Evolutionary conservation across 2,329 filamentous ascomycete genomes (phyloP).

Genomic region (Epichloe elymi): DNA sequence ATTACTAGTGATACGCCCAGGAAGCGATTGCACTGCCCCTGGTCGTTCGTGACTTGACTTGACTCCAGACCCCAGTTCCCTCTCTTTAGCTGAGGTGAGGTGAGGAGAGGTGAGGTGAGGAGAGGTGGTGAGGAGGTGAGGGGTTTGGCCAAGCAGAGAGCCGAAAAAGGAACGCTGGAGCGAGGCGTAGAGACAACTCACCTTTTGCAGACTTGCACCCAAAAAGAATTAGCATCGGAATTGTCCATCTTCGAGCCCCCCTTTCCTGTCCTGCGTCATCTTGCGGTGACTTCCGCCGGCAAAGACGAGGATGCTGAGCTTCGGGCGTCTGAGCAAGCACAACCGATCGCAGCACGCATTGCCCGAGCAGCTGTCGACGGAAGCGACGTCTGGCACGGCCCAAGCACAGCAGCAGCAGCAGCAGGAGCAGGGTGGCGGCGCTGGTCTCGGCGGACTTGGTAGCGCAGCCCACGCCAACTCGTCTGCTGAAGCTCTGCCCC

Average conservation of each 20-base stretch:
- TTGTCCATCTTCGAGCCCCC: not conserved
- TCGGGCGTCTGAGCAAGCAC: constrained; percentile 41
- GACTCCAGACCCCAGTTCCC: too few species aligned
- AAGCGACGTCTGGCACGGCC: constrained; percentile 15
- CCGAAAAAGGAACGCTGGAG: constrained; percentile 1
- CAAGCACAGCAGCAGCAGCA: not conserved
- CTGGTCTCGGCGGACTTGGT: not conserved
- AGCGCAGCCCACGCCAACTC: constrained; percentile 15
- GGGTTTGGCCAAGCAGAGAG: constrained; percentile 3
- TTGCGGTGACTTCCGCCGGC: not conserved
- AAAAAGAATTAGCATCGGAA: constrained; percentile 3
- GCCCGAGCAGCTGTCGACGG: constrained; percentile 28
- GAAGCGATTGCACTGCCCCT: not conserved
- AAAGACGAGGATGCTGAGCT: constrained; percentile 33
- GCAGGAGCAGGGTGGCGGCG: not conserved
- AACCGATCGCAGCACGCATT: constrained; percentile 45
- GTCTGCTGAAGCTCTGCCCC: constrained; percentile 21
- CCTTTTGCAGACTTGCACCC: constrained; percentile 6
- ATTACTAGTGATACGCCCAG: not conserved
- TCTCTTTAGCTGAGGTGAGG: too few species aligned
- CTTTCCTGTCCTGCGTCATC: not conserved
- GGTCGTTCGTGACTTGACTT: not conserved
- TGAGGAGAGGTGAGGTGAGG: too few species aligned
- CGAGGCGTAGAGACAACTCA: constrained; percentile 5
- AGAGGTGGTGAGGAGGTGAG: too few species aligned